Evolutionary conservation across 108 stramenopile species (phyloP).

Genomic region (Cyclotella distinguenda): DNA sequence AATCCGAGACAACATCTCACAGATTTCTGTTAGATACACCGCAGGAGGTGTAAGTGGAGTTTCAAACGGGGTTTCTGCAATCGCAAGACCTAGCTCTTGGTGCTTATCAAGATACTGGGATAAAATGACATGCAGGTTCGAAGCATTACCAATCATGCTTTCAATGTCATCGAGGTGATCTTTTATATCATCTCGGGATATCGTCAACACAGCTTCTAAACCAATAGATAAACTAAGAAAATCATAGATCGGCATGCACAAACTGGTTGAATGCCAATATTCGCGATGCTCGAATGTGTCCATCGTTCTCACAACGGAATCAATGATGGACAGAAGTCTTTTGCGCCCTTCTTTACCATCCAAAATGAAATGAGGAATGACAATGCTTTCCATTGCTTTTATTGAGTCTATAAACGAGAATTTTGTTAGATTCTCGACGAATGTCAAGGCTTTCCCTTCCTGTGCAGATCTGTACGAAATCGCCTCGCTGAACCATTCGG

Average conservation of each 20-base stretch:
- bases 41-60: conserved; percentile 10
- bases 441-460: conserved; percentile 46
- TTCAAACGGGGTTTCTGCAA: conserved; percentile 13
- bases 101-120: not conserved
- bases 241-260: conserved; percentile 30
- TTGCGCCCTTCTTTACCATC: conserved; percentile 22
- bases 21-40: conserved; percentile 24
- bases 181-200: conserved; percentile 9
- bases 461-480: conserved; percentile 45
- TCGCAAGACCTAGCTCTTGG: conserved; percentile 2
- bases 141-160: conserved; percentile 13
- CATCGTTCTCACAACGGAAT: conserved; percentile 16
- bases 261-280: conserved; percentile 21
- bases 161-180: conserved; percentile 27
- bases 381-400: conserved; percentile 44
- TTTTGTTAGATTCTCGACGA: conserved; percentile 47
- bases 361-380: conserved; percentile 68
- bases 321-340: conserved; percentile 21
- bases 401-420: conserved; percentile 38
- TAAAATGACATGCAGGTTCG: conserved; percentile 20
- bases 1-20: conserved; percentile 13
- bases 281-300: conserved; percentile 10
- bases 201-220: conserved; percentile 24
- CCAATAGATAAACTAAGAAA: conserved; percentile 15
- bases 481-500: conserved; percentile 64